These are phyloP conservation scores for Bruguiera gymnorhiza DNA, from an alignment of 345 rosid species.

Conservation along the genomic window DNA sequence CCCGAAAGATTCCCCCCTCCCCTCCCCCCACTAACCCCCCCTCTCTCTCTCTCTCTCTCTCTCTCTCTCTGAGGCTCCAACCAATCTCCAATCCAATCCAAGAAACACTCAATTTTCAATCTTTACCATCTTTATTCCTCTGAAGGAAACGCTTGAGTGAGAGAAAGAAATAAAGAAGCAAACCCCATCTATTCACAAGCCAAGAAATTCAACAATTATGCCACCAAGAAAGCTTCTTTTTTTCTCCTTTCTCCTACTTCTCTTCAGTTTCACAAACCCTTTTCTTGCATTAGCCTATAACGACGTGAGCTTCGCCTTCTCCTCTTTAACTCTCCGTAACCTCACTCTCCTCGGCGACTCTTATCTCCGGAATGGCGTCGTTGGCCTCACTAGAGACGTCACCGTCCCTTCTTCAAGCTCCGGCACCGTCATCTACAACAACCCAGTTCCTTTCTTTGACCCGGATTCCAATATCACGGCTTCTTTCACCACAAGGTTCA, in stretches of 20 bases:
- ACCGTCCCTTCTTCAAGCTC: conserved; percentile 86
- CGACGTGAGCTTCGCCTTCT: conserved; percentile 45
- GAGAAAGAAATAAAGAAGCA: background rate
- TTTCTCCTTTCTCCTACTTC: conserved; percentile 33
- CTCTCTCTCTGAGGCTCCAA: background rate
- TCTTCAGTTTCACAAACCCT: conserved; percentile 24
- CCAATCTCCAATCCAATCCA: background rate
- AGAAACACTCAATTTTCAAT: background rate
- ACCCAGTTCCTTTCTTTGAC: conserved; percentile 67
- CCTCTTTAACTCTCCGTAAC: conserved; percentile 58
- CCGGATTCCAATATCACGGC: conserved; percentile 69
- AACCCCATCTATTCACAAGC: background rate
- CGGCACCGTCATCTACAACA: conserved; percentile 64
- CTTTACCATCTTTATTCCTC: background rate
- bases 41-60: background rate
- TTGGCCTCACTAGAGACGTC: conserved; percentile 81
- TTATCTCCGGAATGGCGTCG: conserved; percentile 66
- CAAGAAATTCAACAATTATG: conserved; percentile 22
- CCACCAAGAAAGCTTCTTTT: conserved; percentile 46
- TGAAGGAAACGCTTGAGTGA: background rate
- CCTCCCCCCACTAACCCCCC: background rate
- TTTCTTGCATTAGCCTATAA: conserved; percentile 26
- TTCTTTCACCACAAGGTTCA: conserved; percentile 75
- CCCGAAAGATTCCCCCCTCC: conserved; percentile 14
- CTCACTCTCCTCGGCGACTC: conserved; percentile 93